A percentile compares a stretch with the other conserved stretches of the same genome.
Conservation (phyloP, 2,329 filamentous ascomycete genomes). For the Pleomassaria siparia region DNA sequence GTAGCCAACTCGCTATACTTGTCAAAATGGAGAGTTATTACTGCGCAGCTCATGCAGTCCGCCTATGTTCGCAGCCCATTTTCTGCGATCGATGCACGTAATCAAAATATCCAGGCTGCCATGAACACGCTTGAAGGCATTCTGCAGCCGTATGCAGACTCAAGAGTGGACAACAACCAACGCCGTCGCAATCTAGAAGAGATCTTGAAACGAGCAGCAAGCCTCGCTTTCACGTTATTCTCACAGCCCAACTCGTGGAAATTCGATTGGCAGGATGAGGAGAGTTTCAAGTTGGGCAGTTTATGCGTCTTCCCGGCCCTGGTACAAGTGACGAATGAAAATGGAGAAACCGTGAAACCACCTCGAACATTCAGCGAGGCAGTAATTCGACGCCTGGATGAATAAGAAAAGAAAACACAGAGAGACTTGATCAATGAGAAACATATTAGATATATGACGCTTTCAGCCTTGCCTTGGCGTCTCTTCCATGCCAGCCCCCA, state of each 20-base stretch:
- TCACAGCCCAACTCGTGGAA: conserved; percentile 37
- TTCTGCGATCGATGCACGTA: conserved; percentile 25
- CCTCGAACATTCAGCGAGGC: conserved; percentile 34
- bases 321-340: conserved; percentile 35
- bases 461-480: neutral
- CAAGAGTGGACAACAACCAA: conserved; percentile 27
- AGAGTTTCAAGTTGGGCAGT: conserved; percentile 25
- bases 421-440: no score
- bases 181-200: conserved; percentile 36
- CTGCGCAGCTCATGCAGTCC: conserved; percentile 31
- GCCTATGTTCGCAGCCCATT: conserved; percentile 29
- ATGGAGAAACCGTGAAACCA: conserved; percentile 24
- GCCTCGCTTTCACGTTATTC: conserved; percentile 40
- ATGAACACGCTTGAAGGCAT: conserved; percentile 26
- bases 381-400: conserved; percentile 27
- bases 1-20: conserved; percentile 22
- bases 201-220: conserved; percentile 36
- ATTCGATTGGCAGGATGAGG: conserved; percentile 36
- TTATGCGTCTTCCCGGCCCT: conserved; percentile 40
- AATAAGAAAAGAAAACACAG: conserved; percentile 16
- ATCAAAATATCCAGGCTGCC: conserved; percentile 23
- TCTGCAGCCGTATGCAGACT: conserved; percentile 29
- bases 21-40: conserved; percentile 35
- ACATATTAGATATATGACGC: no score
- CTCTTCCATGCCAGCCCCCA: neutral